Percentiles rank a stretch among this genome's conserved stretches.
These are phyloP conservation scores for Hortaea werneckii DNA, from an alignment of 2,329 filamentous ascomycete species.

Conservation along the genomic window DNA sequence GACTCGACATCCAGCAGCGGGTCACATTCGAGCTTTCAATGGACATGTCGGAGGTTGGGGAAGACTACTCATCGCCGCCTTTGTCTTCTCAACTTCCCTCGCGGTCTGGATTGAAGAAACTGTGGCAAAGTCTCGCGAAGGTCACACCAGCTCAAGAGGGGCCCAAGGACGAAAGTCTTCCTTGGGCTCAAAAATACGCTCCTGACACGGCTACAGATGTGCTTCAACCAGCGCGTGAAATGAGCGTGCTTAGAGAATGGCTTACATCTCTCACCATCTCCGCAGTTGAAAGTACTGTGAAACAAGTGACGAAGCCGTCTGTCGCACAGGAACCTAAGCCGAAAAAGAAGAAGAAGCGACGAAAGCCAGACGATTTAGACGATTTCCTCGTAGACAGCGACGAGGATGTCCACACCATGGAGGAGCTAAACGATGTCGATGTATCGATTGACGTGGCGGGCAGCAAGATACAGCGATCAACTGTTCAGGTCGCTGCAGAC, in stretches of 20 bases:
- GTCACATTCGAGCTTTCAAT: constrained; percentile 19
- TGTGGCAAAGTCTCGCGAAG: constrained; percentile 51
- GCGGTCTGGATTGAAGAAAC: constrained; percentile 50
- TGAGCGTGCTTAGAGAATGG: constrained; percentile 67
- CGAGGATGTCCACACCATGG: constrained; percentile 60
- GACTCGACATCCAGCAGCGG: constrained; percentile 29
- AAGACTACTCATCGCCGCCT: constrained; percentile 9
- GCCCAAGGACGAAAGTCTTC: constrained; percentile 59
- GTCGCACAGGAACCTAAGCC: constrained; percentile 15
- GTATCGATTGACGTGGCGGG: constrained; percentile 8
- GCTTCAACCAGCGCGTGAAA: constrained; percentile 64
- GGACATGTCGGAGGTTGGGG: constrained; percentile 1
- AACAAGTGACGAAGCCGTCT: constrained; percentile 20
- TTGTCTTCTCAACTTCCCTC: constrained; percentile 7
- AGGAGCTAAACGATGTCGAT: constrained; percentile 56
- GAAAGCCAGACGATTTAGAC: constrained; percentile 55
- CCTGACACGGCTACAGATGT: constrained; percentile 60
- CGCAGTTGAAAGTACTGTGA: constrained; percentile 56
- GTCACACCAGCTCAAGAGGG: constrained; percentile 70
- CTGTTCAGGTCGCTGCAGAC: constrained; percentile 29
- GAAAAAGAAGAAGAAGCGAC: constrained; percentile 55
- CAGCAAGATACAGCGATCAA: constrained; percentile 20
- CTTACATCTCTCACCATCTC: constrained; percentile 64
- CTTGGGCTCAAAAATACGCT: constrained; percentile 80
- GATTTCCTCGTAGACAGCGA: constrained; percentile 72